Evolutionary conservation across 108 stramenopile species (phyloP).

Genomic region (Cyclotella sp.): DNA sequence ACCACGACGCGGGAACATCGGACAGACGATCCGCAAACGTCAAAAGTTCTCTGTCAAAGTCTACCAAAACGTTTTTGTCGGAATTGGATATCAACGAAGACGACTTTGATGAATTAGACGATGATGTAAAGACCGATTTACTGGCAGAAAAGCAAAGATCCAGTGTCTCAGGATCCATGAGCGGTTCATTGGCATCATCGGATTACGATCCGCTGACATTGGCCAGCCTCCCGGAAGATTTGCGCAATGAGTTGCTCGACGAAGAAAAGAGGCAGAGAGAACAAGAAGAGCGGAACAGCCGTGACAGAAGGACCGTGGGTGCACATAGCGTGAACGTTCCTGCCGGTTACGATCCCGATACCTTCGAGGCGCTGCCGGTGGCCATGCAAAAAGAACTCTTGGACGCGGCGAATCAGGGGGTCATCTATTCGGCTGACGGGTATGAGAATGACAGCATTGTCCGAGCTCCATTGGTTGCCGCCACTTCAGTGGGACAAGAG

Average conservation of each 20-base stretch:
- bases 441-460: constrained; percentile 39
- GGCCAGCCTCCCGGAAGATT: constrained; percentile 41
- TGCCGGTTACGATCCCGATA: constrained; percentile 45
- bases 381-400: constrained; percentile 35
- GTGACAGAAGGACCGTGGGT: constrained; percentile 19
- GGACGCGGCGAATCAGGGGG: constrained; percentile 30
- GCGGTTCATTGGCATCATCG: background rate
- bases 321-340: constrained; percentile 38
- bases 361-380: constrained; percentile 39
- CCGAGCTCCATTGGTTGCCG: constrained; percentile 10
- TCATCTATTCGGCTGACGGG: constrained; percentile 11
- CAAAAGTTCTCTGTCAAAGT: constrained; percentile 5
- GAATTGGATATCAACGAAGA: constrained; percentile 16
- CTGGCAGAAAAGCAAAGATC: background rate
- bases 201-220: constrained; percentile 32
- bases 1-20: too few species aligned
- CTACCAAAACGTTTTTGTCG: constrained; percentile 24
- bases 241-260: constrained; percentile 30
- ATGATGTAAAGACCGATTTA: background rate
- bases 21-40: too few species aligned
- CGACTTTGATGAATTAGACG: constrained; percentile 16
- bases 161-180: background rate
- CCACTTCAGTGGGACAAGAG: constrained; percentile 10
- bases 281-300: constrained; percentile 18
- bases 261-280: constrained; percentile 8